phyloP scores from a whole-genome alignment of 495 filamentous ascomycete genomes.

The Pseudoneurospora amorphoporcata region DNA sequence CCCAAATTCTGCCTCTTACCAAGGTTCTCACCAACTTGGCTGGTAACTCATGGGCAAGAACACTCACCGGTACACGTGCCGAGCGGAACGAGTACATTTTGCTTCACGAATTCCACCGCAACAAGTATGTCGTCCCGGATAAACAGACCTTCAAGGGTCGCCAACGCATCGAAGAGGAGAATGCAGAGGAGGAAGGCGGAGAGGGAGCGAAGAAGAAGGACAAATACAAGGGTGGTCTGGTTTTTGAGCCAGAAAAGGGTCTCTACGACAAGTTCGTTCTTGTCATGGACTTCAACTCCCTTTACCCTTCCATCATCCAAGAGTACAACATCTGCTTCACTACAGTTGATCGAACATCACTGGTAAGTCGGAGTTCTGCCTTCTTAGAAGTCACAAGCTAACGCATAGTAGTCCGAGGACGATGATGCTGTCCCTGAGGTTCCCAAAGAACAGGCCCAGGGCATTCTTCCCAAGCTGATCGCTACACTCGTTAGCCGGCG shows the following conservation, averaged over 20 bases:
- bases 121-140: conserved; percentile 96
- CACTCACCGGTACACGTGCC: conserved; percentile 85
- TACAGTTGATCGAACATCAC: conserved; percentile 70
- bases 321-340: conserved; percentile 99
- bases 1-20: conserved; percentile 86
- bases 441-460: conserved; percentile 55
- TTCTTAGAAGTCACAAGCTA: conserved; percentile 3
- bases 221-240: conserved; percentile 95
- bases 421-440: conserved; percentile 70
- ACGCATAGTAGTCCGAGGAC: conserved; percentile 52
- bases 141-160: conserved; percentile 67
- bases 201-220: conserved; percentile 86
- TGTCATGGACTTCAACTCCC: conserved; percentile 99
- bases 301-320: conserved; percentile 98
- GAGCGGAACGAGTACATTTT: conserved; percentile 99
- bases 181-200: conserved; percentile 49
- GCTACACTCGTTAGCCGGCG: conserved; percentile 79
- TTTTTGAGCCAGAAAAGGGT: conserved; percentile 95
- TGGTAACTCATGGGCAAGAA: conserved; percentile 96
- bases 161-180: conserved; percentile 52
- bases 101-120: conserved; percentile 87
- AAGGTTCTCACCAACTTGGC: conserved; percentile 95
- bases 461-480: conserved; percentile 83
- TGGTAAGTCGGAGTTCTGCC: conserved; percentile 27
- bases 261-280: conserved; percentile 94